Evolutionary conservation across 2,329 filamentous ascomycete species (phyloP).

Genomic region (Apiospora marii): DNA sequence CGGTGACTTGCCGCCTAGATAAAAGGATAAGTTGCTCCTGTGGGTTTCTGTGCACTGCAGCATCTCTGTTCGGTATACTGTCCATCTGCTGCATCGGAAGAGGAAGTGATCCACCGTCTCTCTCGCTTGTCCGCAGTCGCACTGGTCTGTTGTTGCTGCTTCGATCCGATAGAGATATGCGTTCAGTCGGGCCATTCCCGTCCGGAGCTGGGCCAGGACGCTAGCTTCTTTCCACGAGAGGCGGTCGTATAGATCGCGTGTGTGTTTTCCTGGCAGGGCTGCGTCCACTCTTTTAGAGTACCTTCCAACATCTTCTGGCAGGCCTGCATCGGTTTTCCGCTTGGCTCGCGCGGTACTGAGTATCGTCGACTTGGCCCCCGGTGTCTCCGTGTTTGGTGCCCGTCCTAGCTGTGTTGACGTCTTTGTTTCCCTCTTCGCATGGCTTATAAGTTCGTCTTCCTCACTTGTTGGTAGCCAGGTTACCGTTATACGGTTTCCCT

Average conservation of each 20-base stretch:
- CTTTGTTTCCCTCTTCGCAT: slow-evolving; percentile 20
- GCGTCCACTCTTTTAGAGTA: slow-evolving; percentile 1
- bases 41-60: background rate
- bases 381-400: background rate
- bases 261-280: slow-evolving; percentile 7
- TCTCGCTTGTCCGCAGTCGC: too few species aligned
- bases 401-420: slow-evolving; percentile 8
- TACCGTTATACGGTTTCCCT: slow-evolving; percentile 22
- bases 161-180: too few species aligned
- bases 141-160: too few species aligned
- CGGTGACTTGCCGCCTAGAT: slow-evolving; percentile 2
- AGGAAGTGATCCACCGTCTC: too few species aligned
- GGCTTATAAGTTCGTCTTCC: slow-evolving; percentile 11
- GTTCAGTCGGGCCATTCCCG: too few species aligned
- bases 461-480: slow-evolving; percentile 23
- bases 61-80: background rate
- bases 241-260: too few species aligned
- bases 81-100: too few species aligned
- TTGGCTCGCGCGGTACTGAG: slow-evolving; percentile 3
- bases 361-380: slow-evolving; percentile 26
- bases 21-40: slow-evolving; percentile 18
- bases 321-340: background rate
- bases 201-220: too few species aligned
- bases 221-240: too few species aligned
- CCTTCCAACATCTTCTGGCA: slow-evolving; percentile 17